These are phyloP conservation scores for Uromyces viciae-fabae DNA, from an alignment of 1,284 basidiomycete species.

Conservation along the genomic window DNA sequence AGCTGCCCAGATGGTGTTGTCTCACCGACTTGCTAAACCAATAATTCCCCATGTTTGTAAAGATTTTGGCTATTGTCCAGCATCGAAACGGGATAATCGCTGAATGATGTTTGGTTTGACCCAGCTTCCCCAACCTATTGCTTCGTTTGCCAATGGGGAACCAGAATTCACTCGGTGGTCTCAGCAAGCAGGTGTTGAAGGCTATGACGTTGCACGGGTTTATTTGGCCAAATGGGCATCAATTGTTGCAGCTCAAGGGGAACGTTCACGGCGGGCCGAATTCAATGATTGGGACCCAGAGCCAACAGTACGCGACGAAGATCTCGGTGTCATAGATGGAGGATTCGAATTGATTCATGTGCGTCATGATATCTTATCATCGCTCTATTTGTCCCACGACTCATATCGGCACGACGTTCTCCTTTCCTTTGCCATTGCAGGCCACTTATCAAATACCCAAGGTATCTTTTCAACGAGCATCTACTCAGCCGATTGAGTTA, in stretches of 20 bases:
- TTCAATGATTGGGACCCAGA: conserved; percentile 39
- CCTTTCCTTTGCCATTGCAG: conserved; percentile 56
- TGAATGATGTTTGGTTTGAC: background rate
- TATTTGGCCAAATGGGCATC: conserved; percentile 96
- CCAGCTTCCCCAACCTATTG: conserved; percentile 36
- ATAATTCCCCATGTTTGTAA: conserved; percentile 89
- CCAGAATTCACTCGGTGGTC: conserved; percentile 47
- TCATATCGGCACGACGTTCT: background rate
- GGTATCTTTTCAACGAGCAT: conserved; percentile 67
- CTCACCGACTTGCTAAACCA: conserved; percentile 86
- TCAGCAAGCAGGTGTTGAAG: conserved; percentile 46
- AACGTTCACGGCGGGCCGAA: conserved; percentile 49
- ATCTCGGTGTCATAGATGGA: conserved; percentile 6
- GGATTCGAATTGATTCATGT: conserved; percentile 41
- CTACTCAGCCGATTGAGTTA: conserved; percentile 65
- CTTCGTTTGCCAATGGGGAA: conserved; percentile 40
- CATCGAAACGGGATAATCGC: background rate
- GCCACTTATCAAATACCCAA: conserved; percentile 71
- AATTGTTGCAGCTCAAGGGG: conserved; percentile 65
- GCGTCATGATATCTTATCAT: too few relatives aligned
- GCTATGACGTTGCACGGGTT: conserved; percentile 86
- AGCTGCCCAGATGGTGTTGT: conserved; percentile 84
- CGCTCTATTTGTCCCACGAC: background rate
- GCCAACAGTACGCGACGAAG: background rate
- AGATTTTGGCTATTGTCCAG: background rate